Conservation (phyloP, 2,329 filamentous ascomycete species). For the Aureobasidium pullulans region DNA sequence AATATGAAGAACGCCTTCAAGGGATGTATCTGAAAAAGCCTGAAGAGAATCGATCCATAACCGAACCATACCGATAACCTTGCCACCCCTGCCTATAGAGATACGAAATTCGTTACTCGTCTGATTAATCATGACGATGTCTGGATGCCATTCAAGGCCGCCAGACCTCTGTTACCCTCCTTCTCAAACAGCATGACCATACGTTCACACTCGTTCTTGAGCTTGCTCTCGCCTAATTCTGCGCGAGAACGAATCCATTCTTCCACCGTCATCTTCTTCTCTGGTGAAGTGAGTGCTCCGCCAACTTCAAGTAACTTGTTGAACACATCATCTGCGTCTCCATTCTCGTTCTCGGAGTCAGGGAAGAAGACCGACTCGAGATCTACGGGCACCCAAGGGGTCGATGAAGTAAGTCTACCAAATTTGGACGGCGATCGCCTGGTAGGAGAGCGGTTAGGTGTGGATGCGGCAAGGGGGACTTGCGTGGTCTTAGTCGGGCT, state of each 20-base stretch:
- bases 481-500: constrained; percentile 29
- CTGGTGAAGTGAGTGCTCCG: constrained; percentile 60
- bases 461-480: constrained; percentile 36
- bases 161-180: constrained; percentile 73
- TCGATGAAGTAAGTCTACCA: constrained; percentile 43
- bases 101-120: constrained; percentile 4
- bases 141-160: constrained; percentile 65
- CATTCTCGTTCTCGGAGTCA: constrained; percentile 32
- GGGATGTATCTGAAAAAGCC: too few species aligned
- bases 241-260: constrained; percentile 87
- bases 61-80: neutral
- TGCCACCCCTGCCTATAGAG: neutral
- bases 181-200: constrained; percentile 77
- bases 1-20: neutral
- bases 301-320: constrained; percentile 37
- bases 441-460: constrained; percentile 27
- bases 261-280: constrained; percentile 87
- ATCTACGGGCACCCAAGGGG: constrained; percentile 66
- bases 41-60: neutral
- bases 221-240: constrained; percentile 65
- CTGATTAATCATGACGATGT: constrained; percentile 10
- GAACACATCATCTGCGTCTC: constrained; percentile 44
- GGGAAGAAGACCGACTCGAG: constrained; percentile 61
- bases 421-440: constrained; percentile 35
- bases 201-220: constrained; percentile 74